phyloP scores from a whole-genome alignment of 2,329 filamentous ascomycete genomes.

The Thelonectria blattea region DNA sequence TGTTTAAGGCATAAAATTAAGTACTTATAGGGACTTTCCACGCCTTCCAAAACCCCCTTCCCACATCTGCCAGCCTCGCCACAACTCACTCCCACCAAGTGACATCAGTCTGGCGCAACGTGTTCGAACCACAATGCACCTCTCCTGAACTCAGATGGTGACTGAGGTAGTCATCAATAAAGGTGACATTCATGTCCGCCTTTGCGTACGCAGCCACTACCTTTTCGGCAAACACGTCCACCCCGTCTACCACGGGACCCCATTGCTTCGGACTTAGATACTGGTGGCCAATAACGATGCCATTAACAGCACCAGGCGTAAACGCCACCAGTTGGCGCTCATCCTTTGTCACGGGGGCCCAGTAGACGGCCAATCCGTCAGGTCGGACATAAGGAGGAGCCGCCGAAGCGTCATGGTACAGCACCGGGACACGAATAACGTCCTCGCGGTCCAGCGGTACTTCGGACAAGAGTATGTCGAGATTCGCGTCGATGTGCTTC shows the following conservation, averaged over 20 bases:
- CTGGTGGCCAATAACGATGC: constrained; percentile 29
- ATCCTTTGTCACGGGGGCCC: neutral
- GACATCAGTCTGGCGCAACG: constrained; percentile 23
- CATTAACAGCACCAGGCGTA: constrained; percentile 31
- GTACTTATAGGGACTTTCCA: too few relatives aligned
- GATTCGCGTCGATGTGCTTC: neutral
- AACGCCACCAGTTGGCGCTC: constrained; percentile 20
- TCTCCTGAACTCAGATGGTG: constrained; percentile 35
- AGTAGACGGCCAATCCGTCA: neutral
- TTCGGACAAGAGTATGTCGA: neutral
- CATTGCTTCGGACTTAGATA: constrained; percentile 35
- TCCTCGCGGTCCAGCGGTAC: neutral
- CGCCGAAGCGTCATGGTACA: neutral
- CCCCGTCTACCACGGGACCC: constrained; percentile 30
- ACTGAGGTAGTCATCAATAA: constrained; percentile 33
- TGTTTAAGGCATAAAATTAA: too few relatives aligned
- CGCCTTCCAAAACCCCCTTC: too few relatives aligned
- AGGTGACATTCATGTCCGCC: constrained; percentile 25
- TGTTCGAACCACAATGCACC: constrained; percentile 37
- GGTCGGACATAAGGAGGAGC: neutral
- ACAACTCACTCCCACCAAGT: constrained; percentile 28
- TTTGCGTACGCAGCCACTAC: constrained; percentile 25
- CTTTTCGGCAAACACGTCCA: constrained; percentile 30
- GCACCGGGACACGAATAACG: constrained; percentile 1
- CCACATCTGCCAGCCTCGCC: too few relatives aligned